Conservation (phyloP, 768 basidiomycete genomes). For the Kwoniella pini region DNA sequence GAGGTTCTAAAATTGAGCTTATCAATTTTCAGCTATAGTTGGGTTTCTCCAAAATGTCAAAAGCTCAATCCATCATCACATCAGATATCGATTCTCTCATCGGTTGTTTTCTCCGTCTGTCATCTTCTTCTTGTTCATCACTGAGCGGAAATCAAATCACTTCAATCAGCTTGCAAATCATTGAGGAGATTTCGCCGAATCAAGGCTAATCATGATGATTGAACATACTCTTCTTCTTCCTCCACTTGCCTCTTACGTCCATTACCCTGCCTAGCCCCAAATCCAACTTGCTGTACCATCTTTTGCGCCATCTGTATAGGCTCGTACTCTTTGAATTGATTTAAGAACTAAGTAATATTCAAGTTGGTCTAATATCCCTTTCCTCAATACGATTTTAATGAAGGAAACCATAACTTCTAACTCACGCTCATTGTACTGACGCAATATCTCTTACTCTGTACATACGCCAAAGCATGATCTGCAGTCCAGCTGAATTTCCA, state of each 20-base stretch:
- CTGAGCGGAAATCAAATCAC: neutral
- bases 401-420: too few species aligned
- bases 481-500: constrained; percentile 38
- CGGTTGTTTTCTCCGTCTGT: constrained; percentile 19
- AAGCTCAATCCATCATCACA: constrained; percentile 11
- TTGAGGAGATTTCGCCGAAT: neutral
- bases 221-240: constrained; percentile 17
- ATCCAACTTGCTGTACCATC: constrained; percentile 21
- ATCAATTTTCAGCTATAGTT: too few species aligned
- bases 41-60: neutral
- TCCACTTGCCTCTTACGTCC: constrained; percentile 4
- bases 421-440: constrained; percentile 51
- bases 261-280: neutral
- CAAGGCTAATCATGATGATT: neutral
- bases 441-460: constrained; percentile 54
- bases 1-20: too few species aligned
- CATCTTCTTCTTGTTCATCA: constrained; percentile 9
- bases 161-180: neutral
- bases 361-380: too few species aligned
- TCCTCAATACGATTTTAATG: too few species aligned
- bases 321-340: constrained; percentile 48
- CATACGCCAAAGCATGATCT: constrained; percentile 44
- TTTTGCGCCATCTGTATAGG: constrained; percentile 42
- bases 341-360: constrained; percentile 34
- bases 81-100: constrained; percentile 3